Base-by-base conservation (phyloP, 75 land plant species). In the Picea sitchensis region DNA sequence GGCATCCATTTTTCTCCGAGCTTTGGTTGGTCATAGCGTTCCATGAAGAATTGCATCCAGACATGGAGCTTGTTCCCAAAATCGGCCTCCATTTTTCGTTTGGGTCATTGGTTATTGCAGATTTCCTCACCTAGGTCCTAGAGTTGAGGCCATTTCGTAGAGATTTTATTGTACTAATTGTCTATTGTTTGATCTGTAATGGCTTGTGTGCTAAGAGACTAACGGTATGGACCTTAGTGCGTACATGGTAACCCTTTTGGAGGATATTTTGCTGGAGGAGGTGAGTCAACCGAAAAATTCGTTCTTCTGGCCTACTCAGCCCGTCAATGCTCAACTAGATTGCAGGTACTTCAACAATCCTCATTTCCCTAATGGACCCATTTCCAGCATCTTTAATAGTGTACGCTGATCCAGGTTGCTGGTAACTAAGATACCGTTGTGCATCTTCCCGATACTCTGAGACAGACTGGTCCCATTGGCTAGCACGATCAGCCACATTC, bases 391-490 rank as follows among this genome's bases (percentile, higher is more conserved):
- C 85, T 17, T 60, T 79, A 61, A 93, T 89, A 7, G 83, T 31
- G 79, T 93, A 93, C 23, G 75, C 61, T 0, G 93, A 91, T 26
- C 83, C 87, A 13, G 89, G 93, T 69, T 91, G 93, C 59, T 88
- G 92, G 72, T 84, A 87, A 77, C 89, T 93, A 32, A 93, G 82
- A 73, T 90, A 84, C 38, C 67, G 75, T 83, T 93, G 90, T 7
- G 90, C 87, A 6, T 86, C 79, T 1, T 71, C 82, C 17, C 90
- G 68, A 76, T 91, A 91, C 26, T 91, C 91, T 0, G 61, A 17
- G 44, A 84, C 85, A 30, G 88, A 75, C 71, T 91, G 90, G 74
- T 93, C 96, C 96, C 96, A 93, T 63, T 84, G 86, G 18, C 78
- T 85, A 20, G 93, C 93, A 34, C 96, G 61, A n/a, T 83, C 88